Percentiles rank a stretch among this genome's conserved stretches.
Evolutionary conservation across 1,139 yeast genomes (phyloP).

Genomic region (Nakaseomyces kungkrabaensis): DNA sequence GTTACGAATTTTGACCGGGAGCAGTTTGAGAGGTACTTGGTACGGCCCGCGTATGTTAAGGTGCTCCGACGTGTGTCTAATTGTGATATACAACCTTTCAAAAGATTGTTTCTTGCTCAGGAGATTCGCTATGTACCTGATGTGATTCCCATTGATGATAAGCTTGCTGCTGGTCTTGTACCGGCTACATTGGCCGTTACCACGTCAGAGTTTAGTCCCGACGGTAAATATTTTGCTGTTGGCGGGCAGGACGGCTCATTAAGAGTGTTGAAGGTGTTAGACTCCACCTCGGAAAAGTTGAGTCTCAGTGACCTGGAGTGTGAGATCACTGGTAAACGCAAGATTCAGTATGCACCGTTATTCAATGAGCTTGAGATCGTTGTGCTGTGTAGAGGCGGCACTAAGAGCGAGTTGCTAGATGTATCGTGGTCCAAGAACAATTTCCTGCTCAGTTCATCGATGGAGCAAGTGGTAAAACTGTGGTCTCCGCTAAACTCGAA

Average conservation of each 20-base stretch:
- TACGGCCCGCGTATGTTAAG: conserved; percentile 43
- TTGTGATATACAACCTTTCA: conserved; percentile 23
- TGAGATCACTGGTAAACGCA: conserved; percentile 7
- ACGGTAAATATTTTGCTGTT: conserved; percentile 73
- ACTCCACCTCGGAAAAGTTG: not conserved
- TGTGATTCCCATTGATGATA: too few species aligned
- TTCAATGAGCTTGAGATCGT: conserved; percentile 55
- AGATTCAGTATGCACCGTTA: conserved; percentile 52
- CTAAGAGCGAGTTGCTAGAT: conserved; percentile 48
- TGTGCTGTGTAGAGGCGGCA: conserved; percentile 54
- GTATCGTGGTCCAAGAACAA: conserved; percentile 86
- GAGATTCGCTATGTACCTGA: conserved; percentile 41
- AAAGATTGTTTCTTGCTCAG: conserved; percentile 65
- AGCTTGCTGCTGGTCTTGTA: too few species aligned
- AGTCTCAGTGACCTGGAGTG: conserved; percentile 3
- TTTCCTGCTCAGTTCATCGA: conserved; percentile 69
- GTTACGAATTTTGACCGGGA: conserved; percentile 15
- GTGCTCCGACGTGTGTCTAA: conserved; percentile 31
- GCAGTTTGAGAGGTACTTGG: conserved; percentile 31
- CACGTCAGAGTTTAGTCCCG: conserved; percentile 46
- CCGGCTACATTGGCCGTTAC: not conserved
- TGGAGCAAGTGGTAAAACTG: conserved; percentile 72
- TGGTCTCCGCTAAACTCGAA: conserved; percentile 60
- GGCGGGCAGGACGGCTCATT: conserved; percentile 57
- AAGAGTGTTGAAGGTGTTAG: conserved; percentile 1